Percentiles rank a stretch among this genome's conserved stretches.
These are phyloP conservation scores for Globisporangium iwayamae DNA, from an alignment of 352 stramenopile genomes.

Conservation along the genomic window DNA sequence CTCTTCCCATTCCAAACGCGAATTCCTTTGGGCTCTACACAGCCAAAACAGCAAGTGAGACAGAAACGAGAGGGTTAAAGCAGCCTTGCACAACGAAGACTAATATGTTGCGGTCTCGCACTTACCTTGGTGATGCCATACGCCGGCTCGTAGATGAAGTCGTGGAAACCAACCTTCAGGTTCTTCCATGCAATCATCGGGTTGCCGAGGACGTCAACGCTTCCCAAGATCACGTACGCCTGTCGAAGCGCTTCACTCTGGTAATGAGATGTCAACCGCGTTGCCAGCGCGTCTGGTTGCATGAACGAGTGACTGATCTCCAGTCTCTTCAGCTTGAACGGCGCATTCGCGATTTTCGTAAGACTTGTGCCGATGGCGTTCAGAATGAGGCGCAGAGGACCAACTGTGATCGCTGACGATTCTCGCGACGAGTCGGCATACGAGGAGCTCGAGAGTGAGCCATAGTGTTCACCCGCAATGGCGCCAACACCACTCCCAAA, in stretches of 20 bases:
- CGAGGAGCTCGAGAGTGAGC: constrained; percentile 23
- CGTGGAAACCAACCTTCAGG: constrained; percentile 68
- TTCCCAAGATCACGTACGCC: constrained; percentile 85
- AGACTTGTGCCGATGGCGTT: constrained; percentile 86
- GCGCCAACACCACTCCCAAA: constrained; percentile 65
- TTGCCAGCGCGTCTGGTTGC: constrained; percentile 67
- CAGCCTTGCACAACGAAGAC: neutral
- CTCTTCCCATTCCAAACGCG: constrained; percentile 69
- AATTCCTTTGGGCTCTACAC: constrained; percentile 71
- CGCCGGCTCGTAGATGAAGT: constrained; percentile 81
- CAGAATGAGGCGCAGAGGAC: constrained; percentile 75
- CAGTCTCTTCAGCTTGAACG: constrained; percentile 76
- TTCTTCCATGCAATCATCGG: constrained; percentile 89
- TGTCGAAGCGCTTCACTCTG: constrained; percentile 86
- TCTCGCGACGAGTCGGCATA: constrained; percentile 25
- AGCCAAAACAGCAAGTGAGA: neutral
- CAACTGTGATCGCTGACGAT: constrained; percentile 57
- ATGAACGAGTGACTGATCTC: constrained; percentile 85
- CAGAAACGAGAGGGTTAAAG: neutral
- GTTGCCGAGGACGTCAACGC: constrained; percentile 86
- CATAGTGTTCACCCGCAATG: constrained; percentile 55
- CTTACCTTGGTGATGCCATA: constrained; percentile 69
- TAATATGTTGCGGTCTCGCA: neutral
- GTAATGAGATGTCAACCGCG: constrained; percentile 75
- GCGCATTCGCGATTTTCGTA: constrained; percentile 86